Base-by-base conservation (phyloP, 345 rosid genomes). In the Eucalyptus erythrocorys region DNA sequence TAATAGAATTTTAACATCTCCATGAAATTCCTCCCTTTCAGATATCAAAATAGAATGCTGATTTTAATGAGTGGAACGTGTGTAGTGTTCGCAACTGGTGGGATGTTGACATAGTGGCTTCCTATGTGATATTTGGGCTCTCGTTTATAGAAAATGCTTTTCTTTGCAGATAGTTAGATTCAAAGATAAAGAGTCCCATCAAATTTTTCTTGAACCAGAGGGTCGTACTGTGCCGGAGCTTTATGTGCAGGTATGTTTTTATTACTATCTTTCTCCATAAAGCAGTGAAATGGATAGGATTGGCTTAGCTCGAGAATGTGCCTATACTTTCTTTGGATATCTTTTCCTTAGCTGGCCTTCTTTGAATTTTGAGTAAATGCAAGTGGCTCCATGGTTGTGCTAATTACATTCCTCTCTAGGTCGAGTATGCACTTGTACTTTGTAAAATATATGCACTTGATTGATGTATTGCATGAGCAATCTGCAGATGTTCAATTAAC, bases 191-290 rank as follows among this genome's bases (percentile, higher is more conserved):
- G 99, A 97, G 91, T 97, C 99, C 85, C 99, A 97, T 96, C 99
- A 97, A 89, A 96, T 97, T 92, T 97, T 97, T 91, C 99, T 97
- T 16, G 99, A 97, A 92, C 99, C 99, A 85, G 99, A 97, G 91
- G 99, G 99, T 81, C 96, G 99, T 87, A 94, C 91, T 90, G 99
- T 96, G 89, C 99, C 98, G 24, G 99, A 97, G 93, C 95, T 97
- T 85, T 97, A 97, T 90, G 98, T 97, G 89, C 99, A 97, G 99
- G 99, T 97, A 71, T 32, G 26, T 47, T 86, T 68, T 66, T 45
- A 12, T 34, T 43, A 61, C 82, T 27, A n/a, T 48, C 47, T 22
- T 61, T 53, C 86, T 71, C 48, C 48, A 32, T 57, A 48, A 43
- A 40, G n/a, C 84, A 21, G 84, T 22, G 47, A 40, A 76, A 40